Evolutionary conservation across 176 grass and related monocot genomes (phyloP).

Genomic region (Eragrostis nindensis): DNA sequence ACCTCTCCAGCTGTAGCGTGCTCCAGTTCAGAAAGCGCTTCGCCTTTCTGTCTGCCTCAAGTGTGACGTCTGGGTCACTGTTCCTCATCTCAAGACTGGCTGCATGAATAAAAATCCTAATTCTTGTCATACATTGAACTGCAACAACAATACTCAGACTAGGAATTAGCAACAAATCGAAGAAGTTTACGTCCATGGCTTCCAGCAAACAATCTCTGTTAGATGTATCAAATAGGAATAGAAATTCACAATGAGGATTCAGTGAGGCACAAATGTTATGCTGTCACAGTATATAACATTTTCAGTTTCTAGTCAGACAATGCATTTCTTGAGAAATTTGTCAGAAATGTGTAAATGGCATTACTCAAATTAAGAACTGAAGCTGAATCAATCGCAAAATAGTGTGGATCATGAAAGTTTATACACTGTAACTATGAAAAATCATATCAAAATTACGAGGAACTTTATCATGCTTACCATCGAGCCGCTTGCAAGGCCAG

Average conservation of each 20-base stretch:
- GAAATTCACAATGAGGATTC: background rate
- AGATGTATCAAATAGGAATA: background rate
- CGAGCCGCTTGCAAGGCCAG: background rate
- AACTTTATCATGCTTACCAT: slow-evolving; percentile 8
- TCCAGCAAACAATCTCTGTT: background rate
- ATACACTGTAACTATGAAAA: background rate
- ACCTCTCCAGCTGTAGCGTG: slow-evolving; percentile 17
- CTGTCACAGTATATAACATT: background rate
- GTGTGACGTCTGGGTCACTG: slow-evolving; percentile 49
- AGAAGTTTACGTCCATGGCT: background rate
- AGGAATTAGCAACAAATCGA: background rate
- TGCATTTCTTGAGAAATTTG: background rate
- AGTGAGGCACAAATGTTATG: background rate
- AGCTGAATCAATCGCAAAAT: background rate
- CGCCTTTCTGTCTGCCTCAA: slow-evolving; percentile 47
- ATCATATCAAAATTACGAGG: background rate
- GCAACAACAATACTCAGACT: background rate
- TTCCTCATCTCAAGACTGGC: slow-evolving; percentile 73
- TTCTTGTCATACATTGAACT: slow-evolving; percentile 21
- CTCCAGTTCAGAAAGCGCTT: slow-evolving; percentile 43
- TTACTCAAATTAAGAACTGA: background rate
- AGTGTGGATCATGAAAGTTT: too few species aligned
- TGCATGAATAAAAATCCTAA: slow-evolving; percentile 30
- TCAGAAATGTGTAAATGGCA: background rate
- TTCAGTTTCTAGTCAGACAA: background rate